phyloP scores from a whole-genome alignment of 176 grass and related monocot genomes.

The Stipa capillata region DNA sequence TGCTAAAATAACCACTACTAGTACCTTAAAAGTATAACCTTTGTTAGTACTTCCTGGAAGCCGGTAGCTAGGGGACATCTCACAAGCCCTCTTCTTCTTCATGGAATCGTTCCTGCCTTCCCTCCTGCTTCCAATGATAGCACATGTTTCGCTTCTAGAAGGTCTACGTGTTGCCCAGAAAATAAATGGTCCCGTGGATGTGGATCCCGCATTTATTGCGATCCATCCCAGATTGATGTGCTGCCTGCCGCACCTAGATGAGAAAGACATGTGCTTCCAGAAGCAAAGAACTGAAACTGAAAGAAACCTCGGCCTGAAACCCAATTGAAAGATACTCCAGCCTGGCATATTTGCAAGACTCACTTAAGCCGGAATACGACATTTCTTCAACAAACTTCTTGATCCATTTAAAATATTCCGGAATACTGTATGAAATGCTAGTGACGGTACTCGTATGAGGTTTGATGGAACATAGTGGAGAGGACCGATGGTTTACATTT shows the following conservation, averaged over 20 bases:
- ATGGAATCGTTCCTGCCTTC: background rate
- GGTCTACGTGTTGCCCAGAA: background rate
- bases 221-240: constrained; percentile 10
- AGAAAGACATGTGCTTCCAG: constrained; percentile 18
- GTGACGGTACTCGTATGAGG: too few relatives aligned
- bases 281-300: background rate
- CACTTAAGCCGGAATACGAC: background rate
- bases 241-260: background rate
- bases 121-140: background rate
- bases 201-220: constrained; percentile 14
- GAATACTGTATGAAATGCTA: background rate
- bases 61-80: too few relatives aligned
- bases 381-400: background rate
- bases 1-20: too few relatives aligned
- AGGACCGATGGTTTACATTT: background rate
- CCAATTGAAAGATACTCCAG: background rate
- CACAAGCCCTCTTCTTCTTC: too few relatives aligned
- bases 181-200: background rate
- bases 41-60: too few relatives aligned
- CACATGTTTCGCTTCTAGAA: constrained; percentile 29
- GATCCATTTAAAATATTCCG: background rate
- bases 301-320: background rate
- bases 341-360: background rate
- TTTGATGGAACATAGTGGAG: background rate
- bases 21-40: too few relatives aligned